Evolutionary conservation across 1,284 basidiomycete species (phyloP), one percentile per base, ranked within the genome.

Genomic region (Schizophyllum commune): DNA sequence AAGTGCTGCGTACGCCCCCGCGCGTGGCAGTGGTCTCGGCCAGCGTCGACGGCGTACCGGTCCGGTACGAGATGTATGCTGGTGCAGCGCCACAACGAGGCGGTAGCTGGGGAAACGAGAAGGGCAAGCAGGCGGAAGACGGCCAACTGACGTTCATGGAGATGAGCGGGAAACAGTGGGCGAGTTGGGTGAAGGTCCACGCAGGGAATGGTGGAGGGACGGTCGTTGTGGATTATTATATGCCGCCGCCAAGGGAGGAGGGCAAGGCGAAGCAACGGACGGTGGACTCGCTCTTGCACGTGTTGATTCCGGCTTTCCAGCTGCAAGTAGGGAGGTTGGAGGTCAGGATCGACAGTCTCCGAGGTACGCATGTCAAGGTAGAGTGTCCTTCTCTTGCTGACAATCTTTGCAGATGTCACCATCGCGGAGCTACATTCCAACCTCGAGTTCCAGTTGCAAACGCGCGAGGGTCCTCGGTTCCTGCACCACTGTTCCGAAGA

Each of bases 251-350:
- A 56, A 68, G 68, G 59, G 60, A 54, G 55, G 73, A 71, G 62
- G 64, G 65, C 32, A 77, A 77, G 65, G 72, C 67, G 63, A 75
- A 73, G 58, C 68, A 64, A 57, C 74, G 69, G 65, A 66, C 67
- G 55, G 71, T 65, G 39, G 67, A 71, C 11, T 66, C 64, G 17
- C 65, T 64, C 19, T 64, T 86, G 34, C 72, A 81, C 63, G 71
- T 90, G 20, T 73, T 89, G 56, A 69, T 92, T 55, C 89, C 89
- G 4, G 82, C 82, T 17, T 92, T 92, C 68, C 72, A 82, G 5
- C 71, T 89, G 21, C 82, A 86, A 11, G 76, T 92, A 55, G 85
- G 84, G 34, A 77, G 79, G 66, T 73, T 90, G 62, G 83, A 87
- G 66, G 85, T 89, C 4, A 75, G 76, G 39, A 70, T 92, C 55